Evolutionary conservation across 108 stramenopile genomes (phyloP), one percentile per base, ranked within the genome.

Genomic region (Epithemia pelagica): DNA sequence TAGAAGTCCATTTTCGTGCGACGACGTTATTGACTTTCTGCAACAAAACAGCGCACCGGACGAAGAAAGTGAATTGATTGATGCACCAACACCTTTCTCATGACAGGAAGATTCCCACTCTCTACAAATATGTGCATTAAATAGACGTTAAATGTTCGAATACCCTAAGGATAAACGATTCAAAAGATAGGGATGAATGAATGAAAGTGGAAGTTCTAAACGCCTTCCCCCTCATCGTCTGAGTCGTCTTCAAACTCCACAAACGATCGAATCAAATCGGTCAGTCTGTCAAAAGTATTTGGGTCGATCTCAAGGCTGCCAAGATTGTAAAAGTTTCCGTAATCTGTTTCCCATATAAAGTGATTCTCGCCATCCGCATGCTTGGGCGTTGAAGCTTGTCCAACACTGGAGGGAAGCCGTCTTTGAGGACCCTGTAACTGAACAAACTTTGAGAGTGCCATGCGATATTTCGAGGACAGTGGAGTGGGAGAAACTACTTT

Each of bases 1-100:
- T 52, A 62, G 61, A 32, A 77, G 62, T n/a, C 58, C 65, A 30
- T 20, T 64, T 27, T 74, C 73, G 33, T 54, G 70, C 2, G 81
- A 82, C 25, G 76, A 69, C 18, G 75, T 77, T 1, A 71, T 71
- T 37, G 69, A 81, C 37, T 74, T 58, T 67, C 51, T 81, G n/a
- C 75, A 74, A 55, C 23, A 33, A 63, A 63, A 46, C 10, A 46
- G 37, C 15, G 15, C 15, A 10, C 37, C 37, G 15, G 37, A 46
- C 37, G 37, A 46, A 15, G 37, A 46, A 46, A 46, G 37, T 46
- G 37, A 46, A 46, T 15, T 46, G 37, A 15, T 46, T 46, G 37
- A 46, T 46, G 37, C 37, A 15, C 37, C 37, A 46, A 10, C 15
- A 15, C 37, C 37, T 10, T 46, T 46, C 15, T 46, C 37, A 10